These are phyloP conservation scores for Backusella psychrophila DNA, from an alignment of 192 early-diverging fungal species.

Conservation along the genomic window DNA sequence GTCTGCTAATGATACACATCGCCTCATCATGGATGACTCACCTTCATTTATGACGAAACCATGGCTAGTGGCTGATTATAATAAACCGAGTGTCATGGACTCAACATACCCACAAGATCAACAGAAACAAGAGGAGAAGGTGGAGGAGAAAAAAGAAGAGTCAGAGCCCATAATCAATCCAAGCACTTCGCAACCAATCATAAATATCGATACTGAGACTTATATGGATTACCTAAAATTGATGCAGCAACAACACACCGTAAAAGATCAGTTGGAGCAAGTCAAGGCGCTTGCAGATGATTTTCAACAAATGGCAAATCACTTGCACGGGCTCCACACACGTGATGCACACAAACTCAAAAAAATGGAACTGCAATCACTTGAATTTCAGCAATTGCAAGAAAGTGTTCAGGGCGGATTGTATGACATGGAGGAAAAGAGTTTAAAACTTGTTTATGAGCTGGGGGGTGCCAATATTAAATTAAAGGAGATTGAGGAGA, in stretches of 20 bases:
- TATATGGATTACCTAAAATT: not conserved
- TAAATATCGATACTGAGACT: not conserved
- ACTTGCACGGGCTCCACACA: not conserved
- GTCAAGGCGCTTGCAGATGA: not conserved
- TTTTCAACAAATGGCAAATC: not conserved
- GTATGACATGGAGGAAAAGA: not conserved
- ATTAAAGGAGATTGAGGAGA: not conserved
- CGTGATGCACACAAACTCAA: not conserved
- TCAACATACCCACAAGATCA: not conserved
- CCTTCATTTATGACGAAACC: not conserved
- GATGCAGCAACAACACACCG: not conserved
- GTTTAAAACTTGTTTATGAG: not conserved
- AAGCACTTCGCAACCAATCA: not conserved
- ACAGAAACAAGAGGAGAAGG: not conserved
- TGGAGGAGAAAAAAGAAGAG: not conserved
- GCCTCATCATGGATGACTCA: not conserved
- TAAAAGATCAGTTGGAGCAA: not conserved
- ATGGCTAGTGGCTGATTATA: not conserved
- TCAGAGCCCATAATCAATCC: not conserved
- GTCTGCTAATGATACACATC: not conserved
- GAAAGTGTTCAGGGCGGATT: not conserved
- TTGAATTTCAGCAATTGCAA: not conserved
- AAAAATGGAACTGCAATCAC: not conserved
- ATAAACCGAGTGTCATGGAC: not conserved
- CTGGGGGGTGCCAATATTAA: not conserved